These are phyloP conservation scores for Prunus persica DNA, from an alignment of 306 rosid species.

Conservation along the genomic window Prunus_persica_NCBIv2 NC_034009.1:27062501-27063000, in stretches of 20 bases:
- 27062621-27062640: constrained; percentile 93
- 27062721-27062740: constrained; percentile 28
- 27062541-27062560: constrained; percentile 95
- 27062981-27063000: constrained; percentile 3
- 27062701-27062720: constrained; percentile 22
- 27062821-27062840: neutral
- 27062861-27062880: constrained; percentile 11
- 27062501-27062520: constrained; percentile 94
- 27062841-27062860: neutral
- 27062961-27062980: constrained; percentile 30
- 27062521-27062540: constrained; percentile 94
- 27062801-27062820: neutral
- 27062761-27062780: constrained; percentile 13
- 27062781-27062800: neutral
- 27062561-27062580: constrained; percentile 91
- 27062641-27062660: constrained; percentile 72
- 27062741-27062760: constrained; percentile 35
- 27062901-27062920: constrained; percentile 40
- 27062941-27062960: constrained; percentile 3
- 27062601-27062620: constrained; percentile 92
- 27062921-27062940: constrained; percentile 61
- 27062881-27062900: constrained; percentile 52
- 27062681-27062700: constrained; percentile 66
- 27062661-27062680: constrained; percentile 49
- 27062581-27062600: constrained; percentile 94